Base-by-base conservation (phyloP, 208 protist species). In the Trypanosoma melophagium region DNA sequence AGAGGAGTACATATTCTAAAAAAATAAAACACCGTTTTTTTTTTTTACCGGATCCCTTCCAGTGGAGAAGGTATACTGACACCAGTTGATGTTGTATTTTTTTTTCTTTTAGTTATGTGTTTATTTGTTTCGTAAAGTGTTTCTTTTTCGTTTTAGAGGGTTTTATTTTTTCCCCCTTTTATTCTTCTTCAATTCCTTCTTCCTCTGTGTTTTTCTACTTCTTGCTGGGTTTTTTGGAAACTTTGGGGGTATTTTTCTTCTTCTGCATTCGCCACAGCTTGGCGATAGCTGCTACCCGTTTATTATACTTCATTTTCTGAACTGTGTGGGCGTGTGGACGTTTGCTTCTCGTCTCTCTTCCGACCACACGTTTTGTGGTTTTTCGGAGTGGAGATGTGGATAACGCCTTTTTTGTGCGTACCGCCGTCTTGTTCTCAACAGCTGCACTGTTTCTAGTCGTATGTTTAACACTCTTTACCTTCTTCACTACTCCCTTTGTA, bases 301-400 rank as follows among this genome's bases (percentile, higher is more conserved):
- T 92, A 74, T 95, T 95, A 73, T 95, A 95, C 64, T 87, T 89
- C 41, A 86, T 84, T 44, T 81, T 80, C 62, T 92, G 84, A 13
- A 71, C 60, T 40, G 80, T 61, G 53, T 93, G 73, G 0, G 68
- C 55, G 21, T 74, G 67, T 16, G 45, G 47, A 38, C 16, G 58
- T 21, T 54, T 59, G 10, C 17, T n/a, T 35, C 19, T 35, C 0
- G 22, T 40, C 40, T 5, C 14, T 22, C 44, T 47, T 22, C 56
- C 62, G 7, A 14, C 8, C n/a, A 10, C 14, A 10, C 19, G 19
- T 47, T 47, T 10, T 47, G 16, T 47, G 3, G 16, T 12, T 8
- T 47, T 47, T 47, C 9, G 9, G 1, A 3, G 42, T 12, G 42
- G 8, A 35, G 28, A 35, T 5, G 5, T 5, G 5, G 28, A 1